These are phyloP conservation scores for Peronospora belbahrii DNA, from an alignment of 352 stramenopile species.

Conservation along the genomic window DNA sequence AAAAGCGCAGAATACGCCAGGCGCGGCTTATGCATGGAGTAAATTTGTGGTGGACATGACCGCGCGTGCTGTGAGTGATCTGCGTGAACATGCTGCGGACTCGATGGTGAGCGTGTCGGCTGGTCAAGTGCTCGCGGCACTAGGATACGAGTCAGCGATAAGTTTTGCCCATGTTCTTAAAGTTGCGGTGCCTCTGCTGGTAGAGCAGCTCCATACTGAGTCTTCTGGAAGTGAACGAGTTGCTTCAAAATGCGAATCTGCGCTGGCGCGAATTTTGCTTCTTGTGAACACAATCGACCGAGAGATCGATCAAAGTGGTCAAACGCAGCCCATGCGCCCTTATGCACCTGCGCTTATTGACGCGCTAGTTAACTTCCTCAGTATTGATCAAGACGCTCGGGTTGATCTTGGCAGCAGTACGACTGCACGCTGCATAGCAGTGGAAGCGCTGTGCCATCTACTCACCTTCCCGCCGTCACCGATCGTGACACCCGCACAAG, in stretches of 20 bases:
- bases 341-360: slow-evolving; percentile 54
- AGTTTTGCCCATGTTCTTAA: slow-evolving; percentile 70
- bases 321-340: slow-evolving; percentile 65
- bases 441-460: slow-evolving; percentile 64
- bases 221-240: slow-evolving; percentile 21
- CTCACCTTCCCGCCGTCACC: slow-evolving; percentile 74
- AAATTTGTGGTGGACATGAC: slow-evolving; percentile 81
- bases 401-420: slow-evolving; percentile 21
- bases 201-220: slow-evolving; percentile 47
- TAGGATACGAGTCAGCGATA: slow-evolving; percentile 58
- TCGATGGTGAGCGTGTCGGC: slow-evolving; percentile 76
- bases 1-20: slow-evolving; percentile 43
- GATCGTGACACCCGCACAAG: slow-evolving; percentile 50
- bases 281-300: slow-evolving; percentile 78
- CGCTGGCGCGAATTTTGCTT: slow-evolving; percentile 51
- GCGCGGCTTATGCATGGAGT: slow-evolving; percentile 69
- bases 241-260: slow-evolving; percentile 62
- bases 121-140: slow-evolving; percentile 51
- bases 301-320: slow-evolving; percentile 71
- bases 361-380: slow-evolving; percentile 48
- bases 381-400: slow-evolving; percentile 21
- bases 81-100: slow-evolving; percentile 64
- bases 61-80: slow-evolving; percentile 51
- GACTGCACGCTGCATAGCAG: slow-evolving; percentile 52
- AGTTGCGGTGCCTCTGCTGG: slow-evolving; percentile 46